Evolutionary conservation across 495 filamentous ascomycete species (phyloP), one percentile per base, ranked within the genome.

Genomic region (Staphylotrichum longicolle): DNA sequence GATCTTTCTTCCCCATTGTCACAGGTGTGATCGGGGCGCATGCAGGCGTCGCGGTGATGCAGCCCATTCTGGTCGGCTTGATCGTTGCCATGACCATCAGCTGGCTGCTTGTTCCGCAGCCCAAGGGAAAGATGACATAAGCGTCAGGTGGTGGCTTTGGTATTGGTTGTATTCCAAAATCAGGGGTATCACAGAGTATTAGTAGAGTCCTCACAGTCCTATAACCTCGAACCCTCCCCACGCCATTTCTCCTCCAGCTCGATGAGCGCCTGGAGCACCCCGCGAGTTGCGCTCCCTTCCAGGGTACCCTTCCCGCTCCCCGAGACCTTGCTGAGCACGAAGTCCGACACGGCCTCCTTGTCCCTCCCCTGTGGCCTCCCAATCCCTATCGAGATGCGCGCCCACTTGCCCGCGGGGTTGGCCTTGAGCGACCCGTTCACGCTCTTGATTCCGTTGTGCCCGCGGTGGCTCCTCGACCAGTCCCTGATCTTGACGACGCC

Each of bases 401-500:
- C 70, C 71, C 75, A 79, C 20, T 56, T 63, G 41, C 60, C 66
- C 1, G 61, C 60, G 14, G 68, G 54, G 10, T 65, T 69, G 5
- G 68, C 67, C 15, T 70, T 68, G 54, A 91, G 56, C 55, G 70
- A 77, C 40, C 75, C 75, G 54, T 85, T 75, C 14, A 85, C 77
- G 68, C 85, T 89, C 71, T 88, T 90, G 45, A 96, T 62, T 5
- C 91, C 91, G 62, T 93, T 91, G 71, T 96, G 91, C 0, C 91
- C 91, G 14, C 83, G 78, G 41, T 84, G 71, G 74, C 88, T 91
- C 78, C 72, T 70, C 72, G 86, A 50, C 82, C 83, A 76, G 47
- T 65, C 50, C 70, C 78, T 65, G 72, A 85, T 44, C 45, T 78
- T 87, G 5, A 95, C 77, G 42, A 80, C 82, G 1, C 91, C 90